Evolutionary conservation across 2,329 filamentous ascomycete genomes (phyloP).

Genomic region (Coleophoma cylindrospora): DNA sequence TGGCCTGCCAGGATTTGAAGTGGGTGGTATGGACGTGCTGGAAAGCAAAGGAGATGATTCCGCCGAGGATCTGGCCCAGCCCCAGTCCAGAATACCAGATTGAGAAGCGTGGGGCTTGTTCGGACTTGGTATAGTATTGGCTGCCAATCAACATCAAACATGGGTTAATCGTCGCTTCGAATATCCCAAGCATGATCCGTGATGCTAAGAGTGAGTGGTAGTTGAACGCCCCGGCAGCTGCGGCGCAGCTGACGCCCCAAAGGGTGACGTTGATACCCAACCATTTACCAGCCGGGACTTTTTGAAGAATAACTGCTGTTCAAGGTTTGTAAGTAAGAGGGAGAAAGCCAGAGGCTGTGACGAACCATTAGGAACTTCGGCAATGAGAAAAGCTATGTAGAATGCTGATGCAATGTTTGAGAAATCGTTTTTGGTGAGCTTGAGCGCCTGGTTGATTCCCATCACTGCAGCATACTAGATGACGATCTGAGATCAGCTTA

Average conservation of each 20-base stretch:
- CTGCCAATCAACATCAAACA: conserved; percentile 56
- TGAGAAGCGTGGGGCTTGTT: conserved; percentile 53
- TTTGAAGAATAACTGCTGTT: conserved; percentile 52
- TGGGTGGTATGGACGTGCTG: conserved; percentile 37
- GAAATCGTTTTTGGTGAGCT: conserved; percentile 55
- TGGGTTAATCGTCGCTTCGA: conserved; percentile 55
- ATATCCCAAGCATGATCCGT: conserved; percentile 54
- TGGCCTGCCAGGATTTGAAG: conserved; percentile 40
- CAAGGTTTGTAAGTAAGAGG: too few species aligned
- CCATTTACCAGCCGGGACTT: conserved; percentile 55
- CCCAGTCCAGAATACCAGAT: conserved; percentile 57
- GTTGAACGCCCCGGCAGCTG: conserved; percentile 46
- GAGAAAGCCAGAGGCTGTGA: neutral
- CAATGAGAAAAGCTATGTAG: conserved; percentile 55
- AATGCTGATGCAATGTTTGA: conserved; percentile 57
- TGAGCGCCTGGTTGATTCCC: conserved; percentile 51
- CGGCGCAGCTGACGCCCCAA: conserved; percentile 53
- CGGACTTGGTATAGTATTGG: conserved; percentile 51
- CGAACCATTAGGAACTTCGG: conserved; percentile 54
- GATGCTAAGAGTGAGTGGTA: conserved; percentile 49
- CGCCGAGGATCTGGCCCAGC: conserved; percentile 45
- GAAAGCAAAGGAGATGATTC: conserved; percentile 45
- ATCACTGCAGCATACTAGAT: conserved; percentile 60
- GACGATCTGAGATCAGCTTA: too few species aligned
- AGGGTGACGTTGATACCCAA: conserved; percentile 52